A percentile compares a stretch with the other conserved stretches of the same genome.
Conservation (phyloP, 495 filamentous ascomycete genomes). For the Neurospora tetraspora region DNA sequence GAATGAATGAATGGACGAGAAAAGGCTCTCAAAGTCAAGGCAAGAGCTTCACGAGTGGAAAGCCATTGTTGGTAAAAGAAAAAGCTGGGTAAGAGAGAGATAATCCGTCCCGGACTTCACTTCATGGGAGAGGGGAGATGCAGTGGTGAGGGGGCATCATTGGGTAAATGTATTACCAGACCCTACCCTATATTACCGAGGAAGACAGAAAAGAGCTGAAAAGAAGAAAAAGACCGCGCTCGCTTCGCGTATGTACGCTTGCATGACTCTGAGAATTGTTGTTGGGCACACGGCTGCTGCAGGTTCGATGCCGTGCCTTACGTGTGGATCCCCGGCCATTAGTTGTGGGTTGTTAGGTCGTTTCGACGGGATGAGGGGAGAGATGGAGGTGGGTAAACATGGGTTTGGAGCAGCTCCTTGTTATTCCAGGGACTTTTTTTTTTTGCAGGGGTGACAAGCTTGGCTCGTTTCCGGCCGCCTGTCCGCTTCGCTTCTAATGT, state of each 20-base stretch:
- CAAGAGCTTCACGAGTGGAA: not conserved
- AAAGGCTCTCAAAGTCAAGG: not conserved
- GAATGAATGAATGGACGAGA: not conserved
- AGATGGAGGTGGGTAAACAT: not conserved
- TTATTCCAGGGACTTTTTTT: not conserved
- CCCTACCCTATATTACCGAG: not conserved
- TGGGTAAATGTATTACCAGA: not conserved
- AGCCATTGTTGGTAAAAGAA: not conserved
- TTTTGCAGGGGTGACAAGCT: not conserved
- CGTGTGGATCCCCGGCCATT: not conserved
- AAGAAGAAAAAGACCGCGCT: not conserved
- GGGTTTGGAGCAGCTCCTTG: not conserved
- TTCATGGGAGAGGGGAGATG: not conserved
- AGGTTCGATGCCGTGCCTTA: not conserved
- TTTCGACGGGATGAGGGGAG: not conserved
- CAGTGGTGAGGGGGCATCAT: not conserved
- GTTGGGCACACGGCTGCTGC: not conserved
- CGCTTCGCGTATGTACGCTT: not conserved
- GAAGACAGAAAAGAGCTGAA: not conserved
- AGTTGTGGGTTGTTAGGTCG: not conserved
- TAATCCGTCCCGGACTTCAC: not conserved
- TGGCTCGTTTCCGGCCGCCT: not conserved
- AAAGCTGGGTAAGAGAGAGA: not conserved
- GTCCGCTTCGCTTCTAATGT: not conserved
- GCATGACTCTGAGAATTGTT: not conserved